A percentile compares a stretch with the other conserved stretches of the same genome.
Conservation (phyloP, 257 asterid genomes). For the Ajuga chamaepitys region DNA sequence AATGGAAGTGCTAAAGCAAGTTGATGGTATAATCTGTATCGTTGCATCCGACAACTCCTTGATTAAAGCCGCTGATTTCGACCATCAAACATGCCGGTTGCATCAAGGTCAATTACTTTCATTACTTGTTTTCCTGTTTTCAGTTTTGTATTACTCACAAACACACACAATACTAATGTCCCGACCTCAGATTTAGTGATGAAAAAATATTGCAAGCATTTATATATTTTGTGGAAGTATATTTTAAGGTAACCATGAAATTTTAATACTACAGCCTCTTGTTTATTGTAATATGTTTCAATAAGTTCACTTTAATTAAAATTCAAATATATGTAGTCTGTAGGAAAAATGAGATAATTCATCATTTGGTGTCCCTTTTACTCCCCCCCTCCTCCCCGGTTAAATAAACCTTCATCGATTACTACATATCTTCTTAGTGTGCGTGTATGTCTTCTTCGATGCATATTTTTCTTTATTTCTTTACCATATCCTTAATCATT, state of each 20-base stretch:
- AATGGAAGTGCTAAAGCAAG: no score
- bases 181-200: background rate
- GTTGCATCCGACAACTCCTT: constrained; percentile 58
- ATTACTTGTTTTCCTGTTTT: background rate
- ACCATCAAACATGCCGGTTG: constrained; percentile 70
- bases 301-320: background rate
- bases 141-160: background rate
- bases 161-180: background rate
- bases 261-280: background rate
- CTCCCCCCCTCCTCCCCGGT: no score
- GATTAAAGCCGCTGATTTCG: constrained; percentile 64
- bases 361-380: no score
- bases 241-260: background rate
- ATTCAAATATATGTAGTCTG: background rate
- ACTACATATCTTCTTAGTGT: no score
- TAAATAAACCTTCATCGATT: no score
- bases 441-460: no score
- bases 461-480: no score
- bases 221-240: background rate
- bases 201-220: background rate
- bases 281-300: background rate
- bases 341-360: background rate
- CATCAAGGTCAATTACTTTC: constrained; percentile 48
- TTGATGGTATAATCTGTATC: no score
- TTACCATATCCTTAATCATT: no score